These are phyloP conservation scores for Volvariella surrecta DNA, from an alignment of 1,284 basidiomycete species.

Conservation along the genomic window DNA sequence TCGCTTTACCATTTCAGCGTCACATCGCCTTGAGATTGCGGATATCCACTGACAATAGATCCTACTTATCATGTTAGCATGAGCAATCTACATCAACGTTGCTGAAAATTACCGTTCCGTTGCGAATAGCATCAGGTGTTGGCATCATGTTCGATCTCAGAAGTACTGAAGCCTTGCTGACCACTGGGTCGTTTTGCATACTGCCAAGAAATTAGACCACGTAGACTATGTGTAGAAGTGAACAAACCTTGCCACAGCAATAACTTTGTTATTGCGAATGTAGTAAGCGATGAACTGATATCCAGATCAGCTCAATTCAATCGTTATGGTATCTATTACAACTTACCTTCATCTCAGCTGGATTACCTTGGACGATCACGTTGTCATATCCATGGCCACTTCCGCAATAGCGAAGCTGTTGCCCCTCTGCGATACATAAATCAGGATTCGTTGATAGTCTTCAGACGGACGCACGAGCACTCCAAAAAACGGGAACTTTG, in stretches of 20 bases:
- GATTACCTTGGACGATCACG: constrained; percentile 70
- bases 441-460: background rate
- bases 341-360: constrained; percentile 70
- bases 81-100: background rate
- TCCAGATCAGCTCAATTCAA: constrained; percentile 4
- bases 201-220: constrained; percentile 22
- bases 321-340: background rate
- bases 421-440: constrained; percentile 24
- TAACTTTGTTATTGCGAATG: constrained; percentile 65
- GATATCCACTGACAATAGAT: constrained; percentile 10
- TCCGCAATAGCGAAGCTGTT: constrained; percentile 73
- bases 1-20: too few species aligned
- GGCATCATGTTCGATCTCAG: constrained; percentile 80
- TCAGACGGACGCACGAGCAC: constrained; percentile 40
- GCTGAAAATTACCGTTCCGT: constrained; percentile 43
- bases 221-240: background rate
- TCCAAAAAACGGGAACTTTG: constrained; percentile 90
- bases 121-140: constrained; percentile 63
- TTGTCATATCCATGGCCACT: constrained; percentile 64
- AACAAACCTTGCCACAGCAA: constrained; percentile 68
- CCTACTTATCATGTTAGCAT: constrained; percentile 3
- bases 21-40: background rate
- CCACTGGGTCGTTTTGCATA: constrained; percentile 80
- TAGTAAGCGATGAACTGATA: constrained; percentile 82
- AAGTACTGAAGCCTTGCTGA: constrained; percentile 77